Conservation (phyloP, 2,329 filamentous ascomycete species). For the Sphaerulina vaccinii region DNA sequence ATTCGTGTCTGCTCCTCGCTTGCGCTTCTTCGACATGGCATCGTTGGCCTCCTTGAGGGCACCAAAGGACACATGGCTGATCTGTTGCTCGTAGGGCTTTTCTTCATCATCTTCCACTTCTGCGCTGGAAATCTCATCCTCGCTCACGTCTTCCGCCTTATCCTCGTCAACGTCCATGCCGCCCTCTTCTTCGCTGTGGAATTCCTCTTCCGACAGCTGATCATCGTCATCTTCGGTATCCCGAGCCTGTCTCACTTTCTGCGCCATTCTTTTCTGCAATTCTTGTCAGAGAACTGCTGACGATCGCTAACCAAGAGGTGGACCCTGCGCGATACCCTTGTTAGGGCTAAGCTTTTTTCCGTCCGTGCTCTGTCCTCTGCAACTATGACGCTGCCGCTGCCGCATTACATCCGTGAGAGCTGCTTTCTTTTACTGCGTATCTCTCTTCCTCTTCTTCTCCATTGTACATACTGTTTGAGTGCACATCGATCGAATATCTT, state of each 20-base stretch:
- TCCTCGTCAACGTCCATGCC: constrained; percentile 23
- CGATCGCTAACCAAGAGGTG: too few relatives aligned
- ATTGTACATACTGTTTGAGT: not conserved
- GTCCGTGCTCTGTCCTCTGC: not conserved
- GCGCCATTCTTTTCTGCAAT: constrained; percentile 1
- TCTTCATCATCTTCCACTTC: constrained; percentile 19
- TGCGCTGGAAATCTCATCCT: not conserved
- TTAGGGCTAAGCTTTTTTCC: not conserved
- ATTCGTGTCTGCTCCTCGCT: constrained; percentile 41
- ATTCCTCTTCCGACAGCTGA: constrained; percentile 13
- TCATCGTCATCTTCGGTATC: constrained; percentile 14
- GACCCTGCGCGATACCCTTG: not conserved
- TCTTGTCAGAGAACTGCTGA: not conserved
- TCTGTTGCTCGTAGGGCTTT: constrained; percentile 39
- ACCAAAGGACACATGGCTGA: constrained; percentile 75
- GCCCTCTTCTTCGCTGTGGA: constrained; percentile 31
- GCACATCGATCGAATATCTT: not conserved
- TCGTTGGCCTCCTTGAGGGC: constrained; percentile 85
- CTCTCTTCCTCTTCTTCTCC: not conserved
- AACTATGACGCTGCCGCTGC: not conserved
- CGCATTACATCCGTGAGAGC: not conserved
- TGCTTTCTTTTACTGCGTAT: not conserved
- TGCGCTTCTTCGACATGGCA: constrained; percentile 53
- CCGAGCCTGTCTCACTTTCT: constrained; percentile 21
- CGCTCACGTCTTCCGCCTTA: constrained; percentile 32